phyloP scores from a whole-genome alignment of 495 filamentous ascomycete species.

The Saxispiralis lemnorum region DNA sequence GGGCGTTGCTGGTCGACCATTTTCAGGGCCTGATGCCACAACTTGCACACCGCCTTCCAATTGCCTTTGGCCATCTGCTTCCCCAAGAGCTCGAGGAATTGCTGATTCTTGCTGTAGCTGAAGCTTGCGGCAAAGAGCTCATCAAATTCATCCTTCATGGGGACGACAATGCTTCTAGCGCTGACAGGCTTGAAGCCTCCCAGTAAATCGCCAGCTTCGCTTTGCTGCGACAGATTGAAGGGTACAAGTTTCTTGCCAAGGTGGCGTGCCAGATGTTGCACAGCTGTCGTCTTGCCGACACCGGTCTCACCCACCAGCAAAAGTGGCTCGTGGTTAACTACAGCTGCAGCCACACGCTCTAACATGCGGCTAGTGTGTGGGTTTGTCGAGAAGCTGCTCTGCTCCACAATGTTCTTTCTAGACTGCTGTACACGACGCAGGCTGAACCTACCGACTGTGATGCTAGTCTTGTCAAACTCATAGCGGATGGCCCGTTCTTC shows the following conservation, averaged over 20 bases:
- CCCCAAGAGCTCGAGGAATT: constrained; percentile 58
- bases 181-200: constrained; percentile 94
- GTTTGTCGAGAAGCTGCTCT: constrained; percentile 53
- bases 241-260: constrained; percentile 69
- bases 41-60: constrained; percentile 63
- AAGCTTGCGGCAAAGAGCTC: constrained; percentile 74
- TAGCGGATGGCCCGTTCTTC: constrained; percentile 25
- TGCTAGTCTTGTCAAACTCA: constrained; percentile 41
- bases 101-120: constrained; percentile 66
- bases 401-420: not conserved
- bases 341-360: constrained; percentile 69
- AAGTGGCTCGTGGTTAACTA: constrained; percentile 70
- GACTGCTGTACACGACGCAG: not conserved
- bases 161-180: constrained; percentile 68
- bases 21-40: constrained; percentile 77
- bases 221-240: constrained; percentile 93
- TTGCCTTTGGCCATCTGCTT: constrained; percentile 65
- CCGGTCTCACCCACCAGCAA: constrained; percentile 94
- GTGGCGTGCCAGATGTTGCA: constrained; percentile 75
- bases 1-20: constrained; percentile 43
- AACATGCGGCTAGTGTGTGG: constrained; percentile 50
- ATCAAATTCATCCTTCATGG: constrained; percentile 84
- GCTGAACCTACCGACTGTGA: constrained; percentile 12
- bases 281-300: constrained; percentile 88
- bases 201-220: constrained; percentile 78